Evolutionary conservation across 2,329 filamentous ascomycete species (phyloP), one percentile per base, ranked within the genome.

Genomic region (Aotearoamyces nothofagi): DNA sequence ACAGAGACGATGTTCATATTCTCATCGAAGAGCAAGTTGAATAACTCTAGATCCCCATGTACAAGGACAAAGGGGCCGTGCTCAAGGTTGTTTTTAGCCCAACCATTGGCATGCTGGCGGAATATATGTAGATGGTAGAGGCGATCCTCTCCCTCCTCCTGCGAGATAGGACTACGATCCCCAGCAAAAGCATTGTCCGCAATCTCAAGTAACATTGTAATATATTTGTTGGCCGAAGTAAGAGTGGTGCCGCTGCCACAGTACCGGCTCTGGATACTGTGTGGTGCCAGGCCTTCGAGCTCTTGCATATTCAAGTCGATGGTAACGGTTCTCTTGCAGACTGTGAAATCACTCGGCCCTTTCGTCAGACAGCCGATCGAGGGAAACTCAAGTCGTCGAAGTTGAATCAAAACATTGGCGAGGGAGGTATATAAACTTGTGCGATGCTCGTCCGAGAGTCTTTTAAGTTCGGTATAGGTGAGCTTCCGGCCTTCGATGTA

Each of bases 1-100:
- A 41, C 33, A 19, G 30, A 29, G 26, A 32, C 25, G n/a, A 41
- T 33, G 10, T 16, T 15, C 9, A 24, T 39, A 15, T 25, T 11
- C 12, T 25, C 23, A 25, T 25, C 13, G 12, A 25, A 7, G 12
- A 25, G 7, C 8, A 20, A 8, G 19, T 20, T 20, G 7, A n/a
- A 20, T 20, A n/a, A n/a, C n/a, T n/a, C 8, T n/a, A 20, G n/a
- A n/a, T 20, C 19, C 19, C 19, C 19, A 20, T 20, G 19, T 7
- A n/a, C 19, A 20, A 20, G 19, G n/a, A 20, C 19, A n/a, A 20
- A 20, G 19, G 19, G 19, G n/a, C 19, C 8, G n/a, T 20, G 19
- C 7, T 20, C n/a, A 8, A 20, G 19, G 19, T 7, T 20, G 7
- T 7, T 8, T 20, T 8, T 8, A 20, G 19, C 19, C n/a, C 8